Conservation (phyloP, 2,329 filamentous ascomycete species). For the Colletotrichum viniferum region DNA sequence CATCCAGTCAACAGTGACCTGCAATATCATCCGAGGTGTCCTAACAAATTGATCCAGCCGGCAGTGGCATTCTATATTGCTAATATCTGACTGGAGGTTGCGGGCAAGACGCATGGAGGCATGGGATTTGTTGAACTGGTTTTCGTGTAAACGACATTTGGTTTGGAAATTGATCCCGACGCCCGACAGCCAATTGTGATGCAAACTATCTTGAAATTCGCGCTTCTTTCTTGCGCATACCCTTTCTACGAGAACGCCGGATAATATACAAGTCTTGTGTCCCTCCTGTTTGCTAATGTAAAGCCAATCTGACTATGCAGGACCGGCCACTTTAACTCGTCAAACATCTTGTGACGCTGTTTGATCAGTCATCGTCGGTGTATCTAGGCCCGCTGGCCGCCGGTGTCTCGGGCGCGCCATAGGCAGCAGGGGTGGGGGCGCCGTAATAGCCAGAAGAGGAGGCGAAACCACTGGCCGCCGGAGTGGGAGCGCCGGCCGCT, state of each 20-base stretch:
- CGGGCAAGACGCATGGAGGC: background rate
- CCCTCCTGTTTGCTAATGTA: background rate
- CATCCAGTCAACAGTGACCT: background rate
- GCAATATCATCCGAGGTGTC: background rate
- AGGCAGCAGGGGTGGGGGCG: constrained; percentile 70
- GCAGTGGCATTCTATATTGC: background rate
- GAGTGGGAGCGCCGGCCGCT: constrained; percentile 69
- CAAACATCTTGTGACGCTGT: background rate
- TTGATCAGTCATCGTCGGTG: constrained; percentile 51
- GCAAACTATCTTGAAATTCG: background rate
- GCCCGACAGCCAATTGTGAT: background rate
- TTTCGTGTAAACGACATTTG: background rate
- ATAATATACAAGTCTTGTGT: constrained; percentile 15
- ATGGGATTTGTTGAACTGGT: background rate
- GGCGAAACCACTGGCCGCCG: constrained; percentile 63
- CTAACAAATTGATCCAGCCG: background rate
- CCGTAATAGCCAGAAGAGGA: constrained; percentile 54
- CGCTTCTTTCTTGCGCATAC: background rate
- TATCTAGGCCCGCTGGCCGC: constrained; percentile 63
- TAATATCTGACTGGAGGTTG: background rate
- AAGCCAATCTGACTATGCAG: background rate
- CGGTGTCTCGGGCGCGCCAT: constrained; percentile 63
- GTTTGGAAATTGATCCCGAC: background rate
- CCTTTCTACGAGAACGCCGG: constrained; percentile 17
- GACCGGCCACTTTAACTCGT: background rate